phyloP scores from a whole-genome alignment of 1,284 basidiomycete genomes.

The Apiotrichum sp. region DNA sequence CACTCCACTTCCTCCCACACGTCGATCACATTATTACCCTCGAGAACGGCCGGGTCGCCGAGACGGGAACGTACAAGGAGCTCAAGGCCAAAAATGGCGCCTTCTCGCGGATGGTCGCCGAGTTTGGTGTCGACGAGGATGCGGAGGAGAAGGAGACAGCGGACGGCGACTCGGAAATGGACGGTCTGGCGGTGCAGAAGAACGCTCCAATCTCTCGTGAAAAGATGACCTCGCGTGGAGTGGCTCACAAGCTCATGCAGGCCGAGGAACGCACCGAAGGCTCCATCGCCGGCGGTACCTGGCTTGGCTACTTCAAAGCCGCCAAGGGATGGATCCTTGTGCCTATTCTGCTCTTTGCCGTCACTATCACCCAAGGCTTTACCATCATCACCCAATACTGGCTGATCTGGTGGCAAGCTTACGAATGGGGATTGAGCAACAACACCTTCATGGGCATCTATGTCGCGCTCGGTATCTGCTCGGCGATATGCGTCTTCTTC shows the following conservation, averaged over 20 bases:
- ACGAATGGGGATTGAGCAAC: slow-evolving; percentile 39
- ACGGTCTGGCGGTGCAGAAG: slow-evolving; percentile 4
- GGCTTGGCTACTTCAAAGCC: slow-evolving; percentile 50
- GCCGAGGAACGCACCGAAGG: slow-evolving; percentile 47
- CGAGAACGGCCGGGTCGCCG: slow-evolving; percentile 65
- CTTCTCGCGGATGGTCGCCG: slow-evolving; percentile 65
- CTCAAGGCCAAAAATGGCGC: slow-evolving; percentile 58
- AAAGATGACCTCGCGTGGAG: slow-evolving; percentile 37
- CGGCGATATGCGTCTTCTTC: slow-evolving; percentile 51
- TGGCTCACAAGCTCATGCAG: slow-evolving; percentile 47
- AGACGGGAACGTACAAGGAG: slow-evolving; percentile 67
- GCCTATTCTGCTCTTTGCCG: slow-evolving; percentile 49
- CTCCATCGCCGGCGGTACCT: slow-evolving; percentile 36
- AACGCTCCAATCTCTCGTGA: slow-evolving; percentile 25
- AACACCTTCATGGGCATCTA: slow-evolving; percentile 55
- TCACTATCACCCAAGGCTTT: slow-evolving; percentile 40
- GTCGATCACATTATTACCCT: slow-evolving; percentile 49
- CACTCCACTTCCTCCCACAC: slow-evolving; percentile 48
- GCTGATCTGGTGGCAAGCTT: slow-evolving; percentile 69
- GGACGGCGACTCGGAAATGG: slow-evolving; percentile 44
- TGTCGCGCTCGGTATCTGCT: slow-evolving; percentile 51
- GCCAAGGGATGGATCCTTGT: slow-evolving; percentile 50
- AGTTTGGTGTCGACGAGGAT: slow-evolving; percentile 56
- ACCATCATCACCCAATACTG: slow-evolving; percentile 49
- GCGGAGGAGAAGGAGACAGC: slow-evolving; percentile 43